These are phyloP conservation scores for Phytophthora multivora DNA, from an alignment of 352 stramenopile genomes.

Conservation along the genomic window DNA sequence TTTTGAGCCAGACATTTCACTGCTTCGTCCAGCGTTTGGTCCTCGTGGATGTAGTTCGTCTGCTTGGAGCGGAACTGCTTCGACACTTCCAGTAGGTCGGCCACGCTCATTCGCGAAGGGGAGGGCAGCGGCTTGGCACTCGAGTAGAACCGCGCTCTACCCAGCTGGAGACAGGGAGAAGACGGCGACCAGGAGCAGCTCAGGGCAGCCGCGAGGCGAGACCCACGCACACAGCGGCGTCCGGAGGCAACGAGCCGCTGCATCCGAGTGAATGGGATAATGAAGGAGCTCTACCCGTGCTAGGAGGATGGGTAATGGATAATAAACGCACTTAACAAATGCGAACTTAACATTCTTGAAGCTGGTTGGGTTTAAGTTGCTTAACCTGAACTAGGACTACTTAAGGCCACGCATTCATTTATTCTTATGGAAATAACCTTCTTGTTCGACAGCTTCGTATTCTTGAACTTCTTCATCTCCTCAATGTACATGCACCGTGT, in stretches of 20 bases:
- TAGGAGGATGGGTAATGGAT: constrained; percentile 4
- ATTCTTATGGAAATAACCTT: too few species aligned
- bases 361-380: constrained; percentile 12
- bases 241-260: constrained; percentile 14
- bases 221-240: constrained; percentile 17
- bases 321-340: background rate
- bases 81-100: constrained; percentile 71
- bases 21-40: constrained; percentile 69
- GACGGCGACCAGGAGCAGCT: background rate
- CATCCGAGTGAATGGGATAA: constrained; percentile 1
- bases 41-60: constrained; percentile 71
- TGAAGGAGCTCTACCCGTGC: background rate
- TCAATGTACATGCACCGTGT: too few species aligned
- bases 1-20: constrained; percentile 69
- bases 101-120: constrained; percentile 58
- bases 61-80: constrained; percentile 79
- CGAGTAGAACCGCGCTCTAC: constrained; percentile 8
- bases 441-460: too few species aligned
- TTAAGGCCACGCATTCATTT: too few species aligned
- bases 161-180: background rate
- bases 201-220: background rate
- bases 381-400: too few species aligned
- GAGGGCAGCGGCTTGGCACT: constrained; percentile 35
- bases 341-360: constrained; percentile 4
- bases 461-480: too few species aligned